Conservation (phyloP, 495 filamentous ascomycete genomes). For the Acidomyces sp. region DNA sequence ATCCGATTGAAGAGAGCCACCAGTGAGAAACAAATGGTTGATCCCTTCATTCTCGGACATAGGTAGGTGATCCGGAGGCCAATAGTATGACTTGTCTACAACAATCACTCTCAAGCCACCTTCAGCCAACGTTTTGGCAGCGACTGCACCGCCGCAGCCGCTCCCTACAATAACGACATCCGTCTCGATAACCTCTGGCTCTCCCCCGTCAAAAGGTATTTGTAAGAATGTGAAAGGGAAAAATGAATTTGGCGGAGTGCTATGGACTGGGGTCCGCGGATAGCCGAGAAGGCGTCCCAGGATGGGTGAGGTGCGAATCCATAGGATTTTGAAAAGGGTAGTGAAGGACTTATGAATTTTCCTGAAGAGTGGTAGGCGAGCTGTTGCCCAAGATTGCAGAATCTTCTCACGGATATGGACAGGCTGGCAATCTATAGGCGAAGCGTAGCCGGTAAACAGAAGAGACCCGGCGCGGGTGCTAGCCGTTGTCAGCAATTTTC, state of each 20-base stretch:
- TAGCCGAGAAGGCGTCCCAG: slow-evolving; percentile 47
- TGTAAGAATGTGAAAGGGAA: slow-evolving; percentile 47
- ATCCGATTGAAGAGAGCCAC: slow-evolving; percentile 33
- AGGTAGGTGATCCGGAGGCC: slow-evolving; percentile 57
- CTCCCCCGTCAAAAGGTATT: slow-evolving; percentile 20
- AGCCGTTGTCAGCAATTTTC: no score
- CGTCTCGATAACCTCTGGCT: slow-evolving; percentile 48
- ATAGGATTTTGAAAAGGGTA: slow-evolving; percentile 32
- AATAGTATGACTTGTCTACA: slow-evolving; percentile 70
- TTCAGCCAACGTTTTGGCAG: slow-evolving; percentile 66
- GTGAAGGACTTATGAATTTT: slow-evolving; percentile 22
- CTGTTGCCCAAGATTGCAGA: slow-evolving; percentile 21
- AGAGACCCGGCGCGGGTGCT: slow-evolving; percentile 25
- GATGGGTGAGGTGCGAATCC: slow-evolving; percentile 46
- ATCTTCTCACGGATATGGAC: slow-evolving; percentile 23
- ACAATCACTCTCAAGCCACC: slow-evolving; percentile 64
- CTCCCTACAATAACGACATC: slow-evolving; percentile 80
- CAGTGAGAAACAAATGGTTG: slow-evolving; percentile 44
- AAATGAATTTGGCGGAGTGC: slow-evolving; percentile 39
- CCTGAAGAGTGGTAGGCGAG: slow-evolving; percentile 22
- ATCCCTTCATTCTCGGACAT: slow-evolving; percentile 47
- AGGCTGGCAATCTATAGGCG: slow-evolving; percentile 23
- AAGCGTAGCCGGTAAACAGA: slow-evolving; percentile 26
- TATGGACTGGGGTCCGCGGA: slow-evolving; percentile 46
- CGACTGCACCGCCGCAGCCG: slow-evolving; percentile 76